A percentile compares a stretch with the other conserved stretches of the same genome.
These are phyloP conservation scores for Avena sativa DNA, from an alignment of 176 grass and related monocot species.

Conservation along the genomic window DNA sequence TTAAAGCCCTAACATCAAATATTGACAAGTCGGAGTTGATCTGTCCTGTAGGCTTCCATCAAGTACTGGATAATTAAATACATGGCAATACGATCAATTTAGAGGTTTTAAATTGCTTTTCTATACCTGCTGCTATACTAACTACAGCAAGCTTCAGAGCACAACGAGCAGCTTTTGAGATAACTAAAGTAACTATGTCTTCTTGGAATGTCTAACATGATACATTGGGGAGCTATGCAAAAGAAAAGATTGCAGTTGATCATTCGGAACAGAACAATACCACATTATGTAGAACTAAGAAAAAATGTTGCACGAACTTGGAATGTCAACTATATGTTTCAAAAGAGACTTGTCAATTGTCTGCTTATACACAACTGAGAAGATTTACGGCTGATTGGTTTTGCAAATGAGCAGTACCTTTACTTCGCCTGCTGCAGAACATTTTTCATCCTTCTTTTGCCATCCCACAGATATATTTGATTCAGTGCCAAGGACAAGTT, in stretches of 20 bases:
- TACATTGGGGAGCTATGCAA: not conserved
- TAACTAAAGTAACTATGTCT: slow-evolving; percentile 8
- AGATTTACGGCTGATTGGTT: not conserved
- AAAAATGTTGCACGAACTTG: not conserved
- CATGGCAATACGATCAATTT: not conserved
- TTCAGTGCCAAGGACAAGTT: slow-evolving; percentile 87
- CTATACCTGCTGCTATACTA: not conserved
- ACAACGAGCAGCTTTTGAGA: not conserved
- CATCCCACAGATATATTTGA: slow-evolving; percentile 91
- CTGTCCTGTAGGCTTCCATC: not conserved
- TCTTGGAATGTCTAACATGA: slow-evolving; percentile 17
- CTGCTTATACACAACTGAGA: slow-evolving; percentile 9
- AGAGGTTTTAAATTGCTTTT: not conserved
- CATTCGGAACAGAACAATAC: slow-evolving; percentile 31
- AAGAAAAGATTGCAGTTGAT: slow-evolving; percentile 19
- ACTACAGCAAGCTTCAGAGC: slow-evolving; percentile 19
- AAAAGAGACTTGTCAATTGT: not conserved
- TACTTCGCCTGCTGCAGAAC: slow-evolving; percentile 81
- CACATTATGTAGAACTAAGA: slow-evolving; percentile 9
- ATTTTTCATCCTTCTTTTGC: slow-evolving; percentile 95
- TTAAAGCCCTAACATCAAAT: slow-evolving; percentile 17
- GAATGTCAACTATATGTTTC: slow-evolving; percentile 17
- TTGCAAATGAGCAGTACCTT: slow-evolving; percentile 66
- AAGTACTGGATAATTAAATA: slow-evolving; percentile 25
- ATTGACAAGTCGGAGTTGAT: not conserved